Percentiles rank a stretch among this genome's conserved stretches.
These are phyloP conservation scores for Microthlaspi erraticum DNA, from an alignment of 345 rosid genomes.

Conservation along the genomic window DNA sequence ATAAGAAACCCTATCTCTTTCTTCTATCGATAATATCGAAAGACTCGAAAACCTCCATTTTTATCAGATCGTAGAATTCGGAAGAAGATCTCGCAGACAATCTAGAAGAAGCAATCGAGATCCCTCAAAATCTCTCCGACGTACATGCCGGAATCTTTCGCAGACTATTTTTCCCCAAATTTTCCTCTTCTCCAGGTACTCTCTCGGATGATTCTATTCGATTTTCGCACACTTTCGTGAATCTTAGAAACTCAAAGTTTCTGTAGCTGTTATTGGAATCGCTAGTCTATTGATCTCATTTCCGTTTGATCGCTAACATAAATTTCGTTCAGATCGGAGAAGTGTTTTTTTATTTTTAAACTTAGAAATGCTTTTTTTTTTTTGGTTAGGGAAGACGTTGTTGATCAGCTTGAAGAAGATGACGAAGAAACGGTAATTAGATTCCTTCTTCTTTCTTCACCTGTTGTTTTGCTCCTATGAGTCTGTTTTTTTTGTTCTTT, in stretches of 20 bases:
- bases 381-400: no score
- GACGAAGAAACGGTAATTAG: conserved; percentile 62
- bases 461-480: no score
- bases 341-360: conserved; percentile 31
- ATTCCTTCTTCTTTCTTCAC: background rate
- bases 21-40: background rate
- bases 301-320: background rate
- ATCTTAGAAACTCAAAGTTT: background rate
- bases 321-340: conserved; percentile 12
- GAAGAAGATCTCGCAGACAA: conserved; percentile 20
- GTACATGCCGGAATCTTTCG: background rate
- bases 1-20: conserved; percentile 21
- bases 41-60: background rate
- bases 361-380: background rate
- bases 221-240: conserved; percentile 9
- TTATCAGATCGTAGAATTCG: conserved; percentile 4
- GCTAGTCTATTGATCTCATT: background rate
- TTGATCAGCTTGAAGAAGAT: conserved; percentile 64
- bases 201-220: background rate
- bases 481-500: no score
- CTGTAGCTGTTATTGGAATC: conserved; percentile 2
- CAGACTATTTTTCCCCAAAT: no score
- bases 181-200: conserved; percentile 40
- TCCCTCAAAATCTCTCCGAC: background rate
- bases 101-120: conserved; percentile 36